These are phyloP conservation scores for Leptomonas seymouri DNA, from an alignment of 208 protist genomes.

Conservation along the genomic window DNA sequence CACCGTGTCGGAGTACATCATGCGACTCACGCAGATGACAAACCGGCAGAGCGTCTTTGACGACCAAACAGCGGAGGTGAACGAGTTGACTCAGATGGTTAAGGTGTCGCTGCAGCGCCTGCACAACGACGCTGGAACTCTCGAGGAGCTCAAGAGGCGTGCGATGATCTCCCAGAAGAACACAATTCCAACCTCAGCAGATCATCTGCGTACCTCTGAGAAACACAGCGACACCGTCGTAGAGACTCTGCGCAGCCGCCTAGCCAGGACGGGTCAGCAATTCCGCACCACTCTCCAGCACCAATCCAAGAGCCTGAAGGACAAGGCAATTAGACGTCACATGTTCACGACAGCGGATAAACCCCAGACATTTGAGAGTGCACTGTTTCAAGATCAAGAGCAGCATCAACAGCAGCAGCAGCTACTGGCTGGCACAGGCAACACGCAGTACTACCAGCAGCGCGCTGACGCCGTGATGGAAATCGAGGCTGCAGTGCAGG, in stretches of 20 bases:
- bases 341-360: slow-evolving; percentile 81
- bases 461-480: slow-evolving; percentile 83
- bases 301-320: slow-evolving; percentile 78
- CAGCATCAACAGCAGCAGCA: slow-evolving; percentile 78
- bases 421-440: slow-evolving; percentile 51
- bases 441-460: slow-evolving; percentile 84
- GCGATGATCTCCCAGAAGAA: slow-evolving; percentile 59
- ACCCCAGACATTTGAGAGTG: slow-evolving; percentile 86
- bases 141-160: slow-evolving; percentile 79
- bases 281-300: slow-evolving; percentile 86
- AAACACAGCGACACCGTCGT: slow-evolving; percentile 73
- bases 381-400: slow-evolving; percentile 90
- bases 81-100: slow-evolving; percentile 74
- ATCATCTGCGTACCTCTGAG: slow-evolving; percentile 35
- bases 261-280: slow-evolving; percentile 76
- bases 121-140: slow-evolving; percentile 71
- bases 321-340: slow-evolving; percentile 74
- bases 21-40: slow-evolving; percentile 80
- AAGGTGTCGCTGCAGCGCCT: slow-evolving; percentile 82
- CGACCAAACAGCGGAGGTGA: slow-evolving; percentile 84
- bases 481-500: slow-evolving; percentile 88
- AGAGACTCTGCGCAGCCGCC: slow-evolving; percentile 70
- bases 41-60: slow-evolving; percentile 89
- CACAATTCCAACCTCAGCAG: not conserved
- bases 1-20: slow-evolving; percentile 78